Percentiles rank a stretch among this genome's conserved stretches.
Conservation (phyloP, 805 yeast genomes). For the Candida methanosorbosa region DNA sequence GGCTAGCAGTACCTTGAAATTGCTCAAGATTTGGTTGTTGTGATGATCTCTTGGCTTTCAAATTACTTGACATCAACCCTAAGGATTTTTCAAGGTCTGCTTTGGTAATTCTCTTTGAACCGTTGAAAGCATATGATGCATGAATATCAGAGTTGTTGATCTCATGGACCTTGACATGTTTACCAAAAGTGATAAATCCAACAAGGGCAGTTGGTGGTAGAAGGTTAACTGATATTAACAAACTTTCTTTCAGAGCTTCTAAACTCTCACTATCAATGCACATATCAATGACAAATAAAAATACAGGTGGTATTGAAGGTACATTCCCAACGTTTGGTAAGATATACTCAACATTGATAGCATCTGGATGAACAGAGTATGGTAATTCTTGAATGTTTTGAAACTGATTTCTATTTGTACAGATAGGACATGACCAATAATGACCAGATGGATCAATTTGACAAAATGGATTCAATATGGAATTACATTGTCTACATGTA, state of each 20-base stretch:
- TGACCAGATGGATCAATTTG: conserved; percentile 22
- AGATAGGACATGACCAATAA: conserved; percentile 50
- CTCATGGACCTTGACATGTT: conserved; percentile 51
- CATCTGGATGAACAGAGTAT: conserved; percentile 29
- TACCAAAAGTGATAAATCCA: conserved; percentile 53
- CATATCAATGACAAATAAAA: conserved; percentile 49
- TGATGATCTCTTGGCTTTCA: conserved; percentile 1
- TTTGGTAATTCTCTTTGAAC: conserved; percentile 39
- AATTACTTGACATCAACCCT: conserved; percentile 33
- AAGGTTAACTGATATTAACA: conserved; percentile 30
- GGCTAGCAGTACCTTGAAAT: conserved; percentile 20
- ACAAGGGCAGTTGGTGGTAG: conserved; percentile 49
- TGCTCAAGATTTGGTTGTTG: conserved; percentile 5
- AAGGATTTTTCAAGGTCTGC: conserved; percentile 38
- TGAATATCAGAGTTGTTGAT: conserved; percentile 27
- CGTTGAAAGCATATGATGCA: conserved; percentile 42
- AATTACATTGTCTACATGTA: conserved; percentile 46
- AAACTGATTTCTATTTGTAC: conserved; percentile 38
- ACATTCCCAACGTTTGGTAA: conserved; percentile 15
- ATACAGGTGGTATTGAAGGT: conserved; percentile 33
- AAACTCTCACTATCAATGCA: conserved; percentile 45
- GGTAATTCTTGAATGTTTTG: conserved; percentile 16
- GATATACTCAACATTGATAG: conserved; percentile 45
- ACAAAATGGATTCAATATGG: conserved; percentile 46
- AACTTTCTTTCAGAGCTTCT: conserved; percentile 40